phyloP scores from a whole-genome alignment of 805 yeast genomes.

The Candida incommunis region DNA sequence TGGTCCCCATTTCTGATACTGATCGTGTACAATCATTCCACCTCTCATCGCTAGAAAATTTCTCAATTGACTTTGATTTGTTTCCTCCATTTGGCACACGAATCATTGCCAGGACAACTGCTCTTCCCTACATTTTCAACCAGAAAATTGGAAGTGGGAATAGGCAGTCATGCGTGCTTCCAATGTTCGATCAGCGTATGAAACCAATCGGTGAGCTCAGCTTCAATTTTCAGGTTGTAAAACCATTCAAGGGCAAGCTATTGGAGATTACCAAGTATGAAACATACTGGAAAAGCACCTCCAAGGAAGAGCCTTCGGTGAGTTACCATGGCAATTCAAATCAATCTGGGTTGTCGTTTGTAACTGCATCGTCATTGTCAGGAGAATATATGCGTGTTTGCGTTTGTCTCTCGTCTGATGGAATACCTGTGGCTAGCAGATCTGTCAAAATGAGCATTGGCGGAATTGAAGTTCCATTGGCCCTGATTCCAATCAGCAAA shows the following conservation, averaged over 20 bases:
- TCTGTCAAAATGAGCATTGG: background rate
- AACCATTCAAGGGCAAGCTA: constrained; percentile 76
- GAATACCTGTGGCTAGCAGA: constrained; percentile 54
- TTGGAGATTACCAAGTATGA: constrained; percentile 85
- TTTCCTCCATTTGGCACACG: constrained; percentile 93
- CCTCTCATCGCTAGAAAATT: constrained; percentile 59
- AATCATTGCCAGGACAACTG: constrained; percentile 76
- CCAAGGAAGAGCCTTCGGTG: constrained; percentile 26
- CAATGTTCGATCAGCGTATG: constrained; percentile 69
- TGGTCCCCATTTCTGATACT: constrained; percentile 60
- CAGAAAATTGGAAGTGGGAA: constrained; percentile 18
- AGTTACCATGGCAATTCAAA: constrained; percentile 2
- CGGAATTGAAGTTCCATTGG: background rate
- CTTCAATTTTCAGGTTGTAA: constrained; percentile 68
- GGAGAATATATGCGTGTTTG: constrained; percentile 65
- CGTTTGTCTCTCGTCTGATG: constrained; percentile 64
- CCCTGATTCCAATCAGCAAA: background rate
- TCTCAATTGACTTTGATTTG: constrained; percentile 73
- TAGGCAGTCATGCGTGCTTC: constrained; percentile 33
- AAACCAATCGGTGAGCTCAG: constrained; percentile 69
- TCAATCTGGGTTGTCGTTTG: constrained; percentile 43
- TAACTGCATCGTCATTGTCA: constrained; percentile 78
- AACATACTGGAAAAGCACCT: constrained; percentile 92
- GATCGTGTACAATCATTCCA: constrained; percentile 69
- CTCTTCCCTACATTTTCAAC: constrained; percentile 42